Evolutionary conservation across 1,139 yeast genomes (phyloP).

Genomic region (Yamadazyma taylorii): DNA sequence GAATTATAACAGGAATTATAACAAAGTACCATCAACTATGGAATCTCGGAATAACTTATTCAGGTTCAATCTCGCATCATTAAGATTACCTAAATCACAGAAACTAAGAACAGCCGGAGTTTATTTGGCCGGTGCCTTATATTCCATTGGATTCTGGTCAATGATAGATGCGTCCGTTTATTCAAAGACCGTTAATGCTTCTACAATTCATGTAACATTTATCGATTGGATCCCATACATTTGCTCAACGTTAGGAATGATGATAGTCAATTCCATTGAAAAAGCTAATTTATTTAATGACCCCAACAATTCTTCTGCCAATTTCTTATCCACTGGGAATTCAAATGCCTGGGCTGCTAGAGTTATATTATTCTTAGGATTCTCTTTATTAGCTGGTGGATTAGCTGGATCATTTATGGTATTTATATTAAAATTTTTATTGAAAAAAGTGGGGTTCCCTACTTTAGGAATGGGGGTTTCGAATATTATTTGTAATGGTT

Average conservation of each 20-base stretch:
- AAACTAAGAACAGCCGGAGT: constrained; percentile 75
- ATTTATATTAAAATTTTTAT: constrained; percentile 76
- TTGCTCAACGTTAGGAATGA: constrained; percentile 86
- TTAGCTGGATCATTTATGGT: constrained; percentile 90
- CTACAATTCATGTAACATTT: constrained; percentile 82
- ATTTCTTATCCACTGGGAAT: constrained; percentile 47
- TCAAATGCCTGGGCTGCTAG: constrained; percentile 92
- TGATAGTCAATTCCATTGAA: constrained; percentile 88
- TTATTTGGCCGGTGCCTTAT: constrained; percentile 71
- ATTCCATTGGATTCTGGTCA: constrained; percentile 87
- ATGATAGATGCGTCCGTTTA: constrained; percentile 86
- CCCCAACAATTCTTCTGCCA: constrained; percentile 39
- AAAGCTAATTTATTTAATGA: constrained; percentile 68
- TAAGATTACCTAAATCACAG: constrained; percentile 66
- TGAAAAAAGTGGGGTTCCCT: constrained; percentile 79
- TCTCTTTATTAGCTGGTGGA: constrained; percentile 91
- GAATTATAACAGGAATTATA: neutral
- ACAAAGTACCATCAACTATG: constrained; percentile 19
- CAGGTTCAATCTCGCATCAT: constrained; percentile 49
- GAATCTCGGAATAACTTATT: constrained; percentile 41
- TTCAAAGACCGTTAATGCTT: constrained; percentile 82
- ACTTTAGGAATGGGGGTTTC: constrained; percentile 94
- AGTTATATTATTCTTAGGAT: constrained; percentile 84
- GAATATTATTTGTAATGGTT: constrained; percentile 77
- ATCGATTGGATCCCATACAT: constrained; percentile 95